Evolutionary conservation across 768 basidiomycete species (phyloP).

Genomic region (Pulveroboletus sp.): DNA sequence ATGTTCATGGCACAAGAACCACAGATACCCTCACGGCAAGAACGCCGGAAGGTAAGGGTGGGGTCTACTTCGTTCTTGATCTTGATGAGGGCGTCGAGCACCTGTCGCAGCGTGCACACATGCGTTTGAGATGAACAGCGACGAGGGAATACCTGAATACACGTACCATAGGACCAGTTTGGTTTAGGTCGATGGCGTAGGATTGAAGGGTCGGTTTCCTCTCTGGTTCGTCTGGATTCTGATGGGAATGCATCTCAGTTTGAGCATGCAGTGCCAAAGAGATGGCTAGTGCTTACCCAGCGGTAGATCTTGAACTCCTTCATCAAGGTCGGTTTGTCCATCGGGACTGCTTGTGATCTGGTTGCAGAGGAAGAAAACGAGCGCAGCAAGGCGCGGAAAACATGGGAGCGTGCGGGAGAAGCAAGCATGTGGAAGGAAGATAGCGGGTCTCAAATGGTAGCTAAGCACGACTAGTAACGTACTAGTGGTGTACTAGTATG

Average conservation of each 20-base stretch:
- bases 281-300: slow-evolving; percentile 54
- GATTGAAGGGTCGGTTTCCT: slow-evolving; percentile 88
- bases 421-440: too few species aligned
- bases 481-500: too few species aligned
- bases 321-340: slow-evolving; percentile 63
- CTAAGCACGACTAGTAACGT: too few species aligned
- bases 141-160: background rate
- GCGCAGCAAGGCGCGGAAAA: slow-evolving; percentile 20
- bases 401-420: slow-evolving; percentile 7
- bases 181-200: slow-evolving; percentile 88
- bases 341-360: slow-evolving; percentile 41
- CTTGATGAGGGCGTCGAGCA: slow-evolving; percentile 93
- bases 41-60: slow-evolving; percentile 92
- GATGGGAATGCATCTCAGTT: background rate
- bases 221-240: slow-evolving; percentile 94
- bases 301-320: slow-evolving; percentile 99
- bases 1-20: slow-evolving; percentile 99
- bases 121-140: slow-evolving; percentile 3
- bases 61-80: slow-evolving; percentile 99
- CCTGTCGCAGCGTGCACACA: slow-evolving; percentile 30
- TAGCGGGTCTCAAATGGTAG: too few species aligned
- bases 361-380: slow-evolving; percentile 30
- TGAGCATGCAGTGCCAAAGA: background rate
- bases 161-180: slow-evolving; percentile 90
- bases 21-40: slow-evolving; percentile 94